Evolutionary conservation across 805 yeast genomes (phyloP).

Genomic region (Maudiozyma serrabonitensis): DNA sequence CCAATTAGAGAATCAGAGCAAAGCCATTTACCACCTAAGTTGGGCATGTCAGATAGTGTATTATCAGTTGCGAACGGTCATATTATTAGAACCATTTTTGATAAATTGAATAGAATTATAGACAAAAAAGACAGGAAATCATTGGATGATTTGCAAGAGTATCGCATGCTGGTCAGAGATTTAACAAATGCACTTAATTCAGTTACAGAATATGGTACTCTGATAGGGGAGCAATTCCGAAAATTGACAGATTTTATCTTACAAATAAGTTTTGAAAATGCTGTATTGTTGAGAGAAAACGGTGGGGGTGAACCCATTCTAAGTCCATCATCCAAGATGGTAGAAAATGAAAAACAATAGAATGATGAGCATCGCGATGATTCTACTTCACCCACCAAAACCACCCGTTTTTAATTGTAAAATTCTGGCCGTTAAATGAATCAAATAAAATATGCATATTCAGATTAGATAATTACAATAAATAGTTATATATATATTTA

Average conservation of each 20-base stretch:
- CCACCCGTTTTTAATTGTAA: no score
- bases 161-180: background rate
- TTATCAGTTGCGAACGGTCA: background rate
- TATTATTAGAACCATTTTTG: background rate
- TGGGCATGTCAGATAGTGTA: no score
- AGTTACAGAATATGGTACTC: background rate
- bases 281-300: background rate
- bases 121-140: background rate
- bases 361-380: background rate
- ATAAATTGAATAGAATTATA: background rate
- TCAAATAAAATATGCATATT: background rate
- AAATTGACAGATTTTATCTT: background rate
- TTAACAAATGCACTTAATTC: background rate
- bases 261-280: background rate
- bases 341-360: background rate
- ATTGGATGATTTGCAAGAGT: background rate
- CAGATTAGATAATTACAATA: background rate
- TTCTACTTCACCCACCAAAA: no score
- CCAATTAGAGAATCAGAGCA: background rate
- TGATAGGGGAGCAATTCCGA: background rate
- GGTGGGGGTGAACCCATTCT: background rate
- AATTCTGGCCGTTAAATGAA: background rate
- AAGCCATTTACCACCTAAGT: background rate
- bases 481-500: background rate
- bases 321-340: background rate